Evolutionary conservation across 257 asterid genomes (phyloP).

Genomic region (Solanum raphanifolium): DNA sequence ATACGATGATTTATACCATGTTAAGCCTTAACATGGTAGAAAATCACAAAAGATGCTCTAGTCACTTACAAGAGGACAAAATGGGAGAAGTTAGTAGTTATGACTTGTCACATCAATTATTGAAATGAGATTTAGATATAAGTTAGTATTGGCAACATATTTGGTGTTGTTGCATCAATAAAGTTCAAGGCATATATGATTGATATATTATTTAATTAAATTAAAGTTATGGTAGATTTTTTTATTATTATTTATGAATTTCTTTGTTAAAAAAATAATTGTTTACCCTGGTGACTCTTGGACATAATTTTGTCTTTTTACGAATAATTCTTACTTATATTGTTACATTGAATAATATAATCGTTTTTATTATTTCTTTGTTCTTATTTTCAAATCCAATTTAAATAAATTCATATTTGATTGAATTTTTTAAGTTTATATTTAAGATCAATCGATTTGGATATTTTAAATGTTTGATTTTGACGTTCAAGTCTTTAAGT

Average conservation of each 20-base stretch:
- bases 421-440: too few relatives aligned
- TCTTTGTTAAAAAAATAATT: neutral
- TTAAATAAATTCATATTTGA: too few relatives aligned
- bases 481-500: too few relatives aligned
- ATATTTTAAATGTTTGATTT: neutral
- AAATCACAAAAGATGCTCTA: too few relatives aligned
- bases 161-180: neutral
- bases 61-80: neutral
- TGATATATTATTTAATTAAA: neutral
- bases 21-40: too few relatives aligned
- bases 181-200: neutral
- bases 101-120: neutral
- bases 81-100: neutral
- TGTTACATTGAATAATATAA: neutral
- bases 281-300: neutral
- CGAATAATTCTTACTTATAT: too few relatives aligned
- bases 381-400: too few relatives aligned
- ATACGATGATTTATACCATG: too few relatives aligned
- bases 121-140: neutral
- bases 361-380: neutral
- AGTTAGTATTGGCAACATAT: neutral
- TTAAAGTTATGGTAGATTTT: neutral
- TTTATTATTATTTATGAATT: too few relatives aligned
- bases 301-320: neutral
- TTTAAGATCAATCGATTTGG: too few relatives aligned